Conservation (phyloP, 768 basidiomycete species). For the Russula olivacea region DNA sequence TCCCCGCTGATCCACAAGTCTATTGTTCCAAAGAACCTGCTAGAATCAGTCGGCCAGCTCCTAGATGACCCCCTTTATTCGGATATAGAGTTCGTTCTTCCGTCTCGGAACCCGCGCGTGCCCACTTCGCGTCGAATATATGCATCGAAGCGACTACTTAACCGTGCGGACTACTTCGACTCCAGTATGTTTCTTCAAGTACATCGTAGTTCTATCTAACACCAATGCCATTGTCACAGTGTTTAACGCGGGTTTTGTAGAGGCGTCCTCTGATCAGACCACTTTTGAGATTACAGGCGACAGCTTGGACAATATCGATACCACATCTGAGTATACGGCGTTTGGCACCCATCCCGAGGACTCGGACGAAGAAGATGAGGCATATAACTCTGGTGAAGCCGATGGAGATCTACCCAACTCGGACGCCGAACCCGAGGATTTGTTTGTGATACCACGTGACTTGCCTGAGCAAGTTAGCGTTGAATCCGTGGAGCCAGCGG, state of each 20-base stretch:
- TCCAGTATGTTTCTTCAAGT: constrained; percentile 38
- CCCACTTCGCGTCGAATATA: constrained; percentile 46
- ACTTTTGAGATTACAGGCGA: constrained; percentile 28
- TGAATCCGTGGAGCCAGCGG: neutral
- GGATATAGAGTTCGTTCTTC: constrained; percentile 76
- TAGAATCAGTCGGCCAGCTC: constrained; percentile 67
- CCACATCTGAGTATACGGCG: constrained; percentile 45
- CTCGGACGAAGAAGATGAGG: constrained; percentile 47
- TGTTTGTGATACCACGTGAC: constrained; percentile 7
- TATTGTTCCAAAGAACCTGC: constrained; percentile 56
- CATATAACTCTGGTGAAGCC: constrained; percentile 29
- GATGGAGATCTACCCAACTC: constrained; percentile 20
- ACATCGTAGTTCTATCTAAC: neutral
- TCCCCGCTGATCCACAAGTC: constrained; percentile 43
- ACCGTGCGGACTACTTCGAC: constrained; percentile 72
- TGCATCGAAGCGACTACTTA: constrained; percentile 61
- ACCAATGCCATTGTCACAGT: constrained; percentile 38
- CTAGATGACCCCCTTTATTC: constrained; percentile 81
- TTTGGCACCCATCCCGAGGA: constrained; percentile 39
- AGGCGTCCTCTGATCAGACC: constrained; percentile 38
- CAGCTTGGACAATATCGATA: constrained; percentile 28
- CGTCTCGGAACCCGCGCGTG: constrained; percentile 38
- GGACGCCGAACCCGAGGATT: constrained; percentile 14
- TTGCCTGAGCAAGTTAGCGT: constrained; percentile 1
- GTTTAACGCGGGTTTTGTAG: constrained; percentile 68